Percentiles rank a stretch among this genome's conserved stretches.
Evolutionary conservation across 2,329 filamentous ascomycete genomes (phyloP).

Genomic region (Pseudocercospora vitis): DNA sequence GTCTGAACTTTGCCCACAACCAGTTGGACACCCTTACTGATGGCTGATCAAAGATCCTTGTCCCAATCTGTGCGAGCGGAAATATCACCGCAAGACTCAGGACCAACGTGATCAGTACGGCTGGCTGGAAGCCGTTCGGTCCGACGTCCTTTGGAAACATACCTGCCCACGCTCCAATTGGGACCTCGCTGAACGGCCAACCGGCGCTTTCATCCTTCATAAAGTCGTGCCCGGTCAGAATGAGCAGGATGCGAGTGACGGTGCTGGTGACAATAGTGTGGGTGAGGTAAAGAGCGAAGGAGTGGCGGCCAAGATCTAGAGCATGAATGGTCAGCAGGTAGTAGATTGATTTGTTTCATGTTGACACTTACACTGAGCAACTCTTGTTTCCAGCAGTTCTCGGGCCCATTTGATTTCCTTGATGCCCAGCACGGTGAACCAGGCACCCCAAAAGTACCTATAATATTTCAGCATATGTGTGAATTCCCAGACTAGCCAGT

Average conservation of each 20-base stretch:
- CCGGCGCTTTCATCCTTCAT: conserved; percentile 15
- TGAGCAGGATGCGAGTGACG: conserved; percentile 51
- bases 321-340: background rate
- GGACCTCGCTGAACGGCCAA: conserved; percentile 14
- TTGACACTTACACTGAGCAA: conserved; percentile 20
- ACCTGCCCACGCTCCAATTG: conserved; percentile 9
- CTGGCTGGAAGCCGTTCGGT: conserved; percentile 19
- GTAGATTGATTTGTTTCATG: too few relatives aligned
- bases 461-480: too few relatives aligned
- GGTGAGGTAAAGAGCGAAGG: conserved; percentile 62
- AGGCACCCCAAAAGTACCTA: conserved; percentile 61
- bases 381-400: conserved; percentile 20
- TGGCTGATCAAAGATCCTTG: conserved; percentile 25
- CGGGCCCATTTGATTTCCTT: conserved; percentile 25
- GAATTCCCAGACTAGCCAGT: too few relatives aligned
- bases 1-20: conserved; percentile 17
- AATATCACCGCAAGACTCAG: conserved; percentile 24
- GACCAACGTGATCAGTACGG: conserved; percentile 19
- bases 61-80: conserved; percentile 26
- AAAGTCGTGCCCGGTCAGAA: conserved; percentile 20
- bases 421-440: conserved; percentile 17
- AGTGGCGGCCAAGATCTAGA: conserved; percentile 59
- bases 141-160: conserved; percentile 19
- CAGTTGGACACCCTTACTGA: conserved; percentile 18
- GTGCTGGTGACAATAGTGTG: conserved; percentile 61